Evolutionary conservation across 73 alveolate genomes (phyloP).

Genomic region (Stentor roeselii): DNA sequence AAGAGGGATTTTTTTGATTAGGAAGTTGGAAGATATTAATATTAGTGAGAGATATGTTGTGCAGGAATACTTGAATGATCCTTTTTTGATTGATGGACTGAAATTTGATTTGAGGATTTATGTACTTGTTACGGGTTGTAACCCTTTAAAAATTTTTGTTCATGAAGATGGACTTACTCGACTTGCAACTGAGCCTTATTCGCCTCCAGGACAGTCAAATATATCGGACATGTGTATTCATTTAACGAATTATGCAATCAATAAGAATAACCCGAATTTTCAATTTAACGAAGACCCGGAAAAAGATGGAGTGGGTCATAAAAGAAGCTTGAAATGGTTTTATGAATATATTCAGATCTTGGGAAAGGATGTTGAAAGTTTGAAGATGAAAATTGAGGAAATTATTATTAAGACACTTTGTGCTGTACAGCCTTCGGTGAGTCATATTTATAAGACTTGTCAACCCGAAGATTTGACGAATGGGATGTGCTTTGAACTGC

Average conservation of each 20-base stretch:
- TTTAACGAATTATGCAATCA: slow-evolving; percentile 82
- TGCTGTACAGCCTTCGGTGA: slow-evolving; percentile 18
- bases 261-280: slow-evolving; percentile 71
- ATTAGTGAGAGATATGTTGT: slow-evolving; percentile 58
- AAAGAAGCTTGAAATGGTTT: background rate
- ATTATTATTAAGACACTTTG: slow-evolving; percentile 26
- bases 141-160: slow-evolving; percentile 83
- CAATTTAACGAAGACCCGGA: slow-evolving; percentile 40
- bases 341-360: background rate
- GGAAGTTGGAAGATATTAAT: slow-evolving; percentile 35
- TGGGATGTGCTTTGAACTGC: slow-evolving; percentile 33
- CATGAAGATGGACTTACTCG: slow-evolving; percentile 97
- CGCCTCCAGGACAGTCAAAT: slow-evolving; percentile 61
- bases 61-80: slow-evolving; percentile 79
- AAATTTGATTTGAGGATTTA: slow-evolving; percentile 93
- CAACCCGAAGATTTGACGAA: slow-evolving; percentile 29
- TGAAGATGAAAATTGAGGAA: background rate
- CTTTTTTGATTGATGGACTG: slow-evolving; percentile 86
- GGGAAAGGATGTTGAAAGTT: slow-evolving; percentile 22
- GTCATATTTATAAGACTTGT: slow-evolving; percentile 27
- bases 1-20: slow-evolving; percentile 47
- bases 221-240: slow-evolving; percentile 69
- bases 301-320: slow-evolving; percentile 17
- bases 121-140: slow-evolving; percentile 84
- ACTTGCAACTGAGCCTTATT: slow-evolving; percentile 86